Conservation (phyloP, 179 eudicot genomes). For the Sideroxylon spinosum region DNA sequence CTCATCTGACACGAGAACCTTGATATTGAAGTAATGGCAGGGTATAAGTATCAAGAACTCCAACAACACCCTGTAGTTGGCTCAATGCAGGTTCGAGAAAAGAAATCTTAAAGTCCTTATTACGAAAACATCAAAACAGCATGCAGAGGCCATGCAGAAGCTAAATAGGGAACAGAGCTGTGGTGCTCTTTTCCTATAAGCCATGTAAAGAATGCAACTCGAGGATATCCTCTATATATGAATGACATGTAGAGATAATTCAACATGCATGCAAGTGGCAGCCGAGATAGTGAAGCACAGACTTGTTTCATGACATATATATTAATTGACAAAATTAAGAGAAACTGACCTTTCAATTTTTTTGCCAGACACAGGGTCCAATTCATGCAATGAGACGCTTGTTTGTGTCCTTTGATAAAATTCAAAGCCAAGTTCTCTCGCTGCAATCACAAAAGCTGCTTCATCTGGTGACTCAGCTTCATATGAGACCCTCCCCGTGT, state of each 20-base stretch:
- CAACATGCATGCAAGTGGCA: neutral
- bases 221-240: neutral
- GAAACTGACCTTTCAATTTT: conserved; percentile 59
- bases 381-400: conserved; percentile 56
- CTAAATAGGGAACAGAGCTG: neutral
- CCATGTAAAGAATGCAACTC: neutral
- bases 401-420: conserved; percentile 79
- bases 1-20: neutral
- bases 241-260: neutral
- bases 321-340: neutral
- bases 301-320: too few species aligned
- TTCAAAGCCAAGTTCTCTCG: conserved; percentile 83
- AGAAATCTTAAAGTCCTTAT: neutral
- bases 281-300: neutral
- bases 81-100: neutral
- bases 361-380: conserved; percentile 52
- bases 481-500: conserved; percentile 60
- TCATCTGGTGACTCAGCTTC: conserved; percentile 99
- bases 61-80: neutral
- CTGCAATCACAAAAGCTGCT: conserved; percentile 94
- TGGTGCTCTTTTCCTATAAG: neutral
- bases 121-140: neutral
- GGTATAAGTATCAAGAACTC: neutral
- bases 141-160: too few species aligned
- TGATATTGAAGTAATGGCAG: neutral